Base-by-base conservation (phyloP, 305 asterid genomes). In the Lippia alba region DNA sequence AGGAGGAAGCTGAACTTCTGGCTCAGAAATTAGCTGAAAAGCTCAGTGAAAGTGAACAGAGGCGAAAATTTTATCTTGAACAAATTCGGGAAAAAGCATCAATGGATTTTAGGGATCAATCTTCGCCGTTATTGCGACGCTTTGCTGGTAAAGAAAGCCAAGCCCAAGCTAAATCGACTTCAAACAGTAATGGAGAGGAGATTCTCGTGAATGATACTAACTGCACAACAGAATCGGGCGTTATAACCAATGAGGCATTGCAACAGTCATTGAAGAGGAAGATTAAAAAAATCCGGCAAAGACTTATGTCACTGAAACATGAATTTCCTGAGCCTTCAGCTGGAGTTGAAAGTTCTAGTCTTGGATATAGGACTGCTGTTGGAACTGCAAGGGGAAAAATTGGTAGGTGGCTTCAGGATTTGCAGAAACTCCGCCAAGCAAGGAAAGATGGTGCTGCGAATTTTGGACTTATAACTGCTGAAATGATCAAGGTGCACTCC, bases 51-150 rank as follows among this genome's bases (percentile, higher is more conserved):
- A 95, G 99, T 56, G 97, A 95, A 73, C 99, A 87, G 78, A 80
- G 99, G 61, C 88, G 99, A 51, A 92, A 95, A 73, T 82, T 89
- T 84, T 95, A 95, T 83, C 86, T 95, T 66, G 99, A 92, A 80
- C 99, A 95, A 81, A 95, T 95, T 68, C 91, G 98, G 50, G 99
- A 95, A 85, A 89, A 85, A 75, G 99, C 99, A 9, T 90, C 99
- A 54, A 95, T 92, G 98, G 99, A 94, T 83, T 94, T 92, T 74
- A 87, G 99, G 84, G 99, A 95, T 84, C 99, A 92, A 80, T 86
- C 99, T 74, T 94, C 97, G 45, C 99, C 99, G 76, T 82, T 94
- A 76, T 76, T 92, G 77, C 85, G 99, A 36, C 98, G 99, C 48
- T 74, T 88, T 73, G 40, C 81, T 15, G 83, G 83, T 78, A 91